These are phyloP conservation scores for Ophiosphaerella herpotricha DNA, from an alignment of 2,329 filamentous ascomycete species.

Conservation along the genomic window DNA sequence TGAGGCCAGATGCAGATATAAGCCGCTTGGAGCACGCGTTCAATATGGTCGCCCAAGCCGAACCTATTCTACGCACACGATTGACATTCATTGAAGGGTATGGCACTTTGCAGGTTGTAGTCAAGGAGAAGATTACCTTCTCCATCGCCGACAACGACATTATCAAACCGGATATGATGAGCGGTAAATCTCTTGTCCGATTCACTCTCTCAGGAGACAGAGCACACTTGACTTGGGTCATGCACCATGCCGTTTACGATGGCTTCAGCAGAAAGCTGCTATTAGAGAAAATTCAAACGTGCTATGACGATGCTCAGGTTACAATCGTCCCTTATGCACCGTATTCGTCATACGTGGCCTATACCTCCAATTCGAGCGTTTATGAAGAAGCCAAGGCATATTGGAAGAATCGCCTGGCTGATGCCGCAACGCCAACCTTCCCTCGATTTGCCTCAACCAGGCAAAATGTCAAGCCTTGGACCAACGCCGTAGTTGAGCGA, in stretches of 20 bases:
- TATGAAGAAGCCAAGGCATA: no score
- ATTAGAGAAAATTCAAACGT: slow-evolving; percentile 6
- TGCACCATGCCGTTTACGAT: slow-evolving; percentile 34
- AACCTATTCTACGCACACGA: slow-evolving; percentile 53
- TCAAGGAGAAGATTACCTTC: slow-evolving; percentile 4
- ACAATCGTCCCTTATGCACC: not conserved
- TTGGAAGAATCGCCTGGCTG: no score
- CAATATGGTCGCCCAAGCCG: slow-evolving; percentile 44
- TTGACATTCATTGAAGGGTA: not conserved
- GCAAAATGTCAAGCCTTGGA: not conserved
- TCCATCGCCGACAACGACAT: no score
- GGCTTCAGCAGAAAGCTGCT: slow-evolving; percentile 17
- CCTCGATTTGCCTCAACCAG: no score
- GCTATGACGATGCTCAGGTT: not conserved
- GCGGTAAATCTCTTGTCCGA: not conserved
- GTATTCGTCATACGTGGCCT: not conserved
- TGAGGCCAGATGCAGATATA: not conserved
- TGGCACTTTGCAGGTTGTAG: slow-evolving; percentile 13
- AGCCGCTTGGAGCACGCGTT: slow-evolving; percentile 42
- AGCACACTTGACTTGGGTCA: slow-evolving; percentile 29
- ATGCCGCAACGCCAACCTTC: no score
- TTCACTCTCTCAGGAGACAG: slow-evolving; percentile 5
- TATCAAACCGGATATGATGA: no score
- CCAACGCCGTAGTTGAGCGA: not conserved
- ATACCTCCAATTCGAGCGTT: not conserved